Base-by-base conservation (phyloP, 495 filamentous ascomycete species). In the Xylaria acuta region DNA sequence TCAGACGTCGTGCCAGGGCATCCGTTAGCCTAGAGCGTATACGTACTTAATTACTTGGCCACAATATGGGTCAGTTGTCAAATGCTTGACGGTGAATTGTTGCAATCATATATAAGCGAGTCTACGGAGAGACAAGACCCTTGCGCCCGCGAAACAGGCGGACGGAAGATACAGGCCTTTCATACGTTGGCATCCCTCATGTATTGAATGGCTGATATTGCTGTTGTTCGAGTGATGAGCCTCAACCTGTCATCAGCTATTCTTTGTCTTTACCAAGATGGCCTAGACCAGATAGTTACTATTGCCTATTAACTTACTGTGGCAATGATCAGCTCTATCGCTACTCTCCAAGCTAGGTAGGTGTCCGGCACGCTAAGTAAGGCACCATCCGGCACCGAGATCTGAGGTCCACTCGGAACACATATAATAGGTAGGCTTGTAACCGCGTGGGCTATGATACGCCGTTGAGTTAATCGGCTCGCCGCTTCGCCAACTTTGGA, bases 311-410 rank as follows among this genome's bases (percentile, higher is more conserved):
- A 18, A 34, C 63, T 65, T 34, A 14, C 7, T 45, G 14, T 20
- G 25, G 30, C 32, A 51, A 65, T 47, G 41, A 65, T 47, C 40
- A 65, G 25, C 64, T 53, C 25, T 27, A 1, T 8, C 11, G 8
- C 32, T 38, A 2, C n/a, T 22, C 2, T 49, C 7, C 30, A 34
- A 18, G 16, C 27, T 12, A 38, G 36, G 36, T 38, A 38, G 3
- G 36, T 3, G 41, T 12, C 27, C 3, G 14, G 27, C 41, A 43
- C 64, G 32, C 64, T 67, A 60, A 3, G 12, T 6, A 60, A n/a
- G 64, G 47, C 45, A 67, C 64, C 38, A 67, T 36, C 64, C 45
- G 43, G 8, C 30, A 14, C 22, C 18, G n/a, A n/a, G 43, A 36
- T 67, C 30, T n/a, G 1, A 66, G 47, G 47, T 40, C 64, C 34